These are phyloP conservation scores for Hymenoscyphus fructigenus DNA, from an alignment of 2,329 filamentous ascomycete genomes.

Conservation along the genomic window DNA sequence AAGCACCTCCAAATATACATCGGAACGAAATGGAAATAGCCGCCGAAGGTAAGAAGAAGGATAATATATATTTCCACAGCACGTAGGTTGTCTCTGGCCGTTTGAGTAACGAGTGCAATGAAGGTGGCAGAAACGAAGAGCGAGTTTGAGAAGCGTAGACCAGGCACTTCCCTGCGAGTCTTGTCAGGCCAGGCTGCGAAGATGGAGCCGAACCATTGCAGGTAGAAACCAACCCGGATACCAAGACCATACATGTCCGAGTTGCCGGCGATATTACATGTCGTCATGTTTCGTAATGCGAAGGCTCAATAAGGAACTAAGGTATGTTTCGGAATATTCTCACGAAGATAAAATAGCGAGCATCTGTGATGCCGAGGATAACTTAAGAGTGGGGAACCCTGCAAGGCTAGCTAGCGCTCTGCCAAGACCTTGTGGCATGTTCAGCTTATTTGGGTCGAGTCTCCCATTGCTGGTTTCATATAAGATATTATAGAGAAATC, in stretches of 20 bases:
- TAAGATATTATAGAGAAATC: too few relatives aligned
- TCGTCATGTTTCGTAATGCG: too few relatives aligned
- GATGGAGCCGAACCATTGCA: conserved; percentile 21
- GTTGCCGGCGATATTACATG: conserved; percentile 31
- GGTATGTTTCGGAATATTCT: too few relatives aligned
- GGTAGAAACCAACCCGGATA: conserved; percentile 24
- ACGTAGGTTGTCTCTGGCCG: conserved; percentile 5
- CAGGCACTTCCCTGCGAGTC: conserved; percentile 6
- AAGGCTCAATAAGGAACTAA: too few relatives aligned
- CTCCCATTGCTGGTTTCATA: too few relatives aligned
- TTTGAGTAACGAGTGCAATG: conserved; percentile 18
- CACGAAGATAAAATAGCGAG: too few relatives aligned
- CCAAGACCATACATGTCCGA: conserved; percentile 27
- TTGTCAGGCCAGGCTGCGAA: conserved; percentile 19
- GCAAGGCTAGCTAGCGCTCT: too few relatives aligned
- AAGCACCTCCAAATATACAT: conserved; percentile 19
- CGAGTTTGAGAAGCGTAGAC: conserved; percentile 13
- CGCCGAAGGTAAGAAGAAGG: conserved; percentile 18
- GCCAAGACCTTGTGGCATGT: too few relatives aligned
- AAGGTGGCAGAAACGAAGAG: conserved; percentile 20
- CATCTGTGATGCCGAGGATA: too few relatives aligned
- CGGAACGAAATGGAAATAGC: conserved; percentile 17
- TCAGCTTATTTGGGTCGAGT: too few relatives aligned
- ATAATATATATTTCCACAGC: conserved; percentile 22
- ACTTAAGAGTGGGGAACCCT: too few relatives aligned